Base-by-base conservation (phyloP, 108 stramenopile genomes). In the Nitzschia sp. region DNA sequence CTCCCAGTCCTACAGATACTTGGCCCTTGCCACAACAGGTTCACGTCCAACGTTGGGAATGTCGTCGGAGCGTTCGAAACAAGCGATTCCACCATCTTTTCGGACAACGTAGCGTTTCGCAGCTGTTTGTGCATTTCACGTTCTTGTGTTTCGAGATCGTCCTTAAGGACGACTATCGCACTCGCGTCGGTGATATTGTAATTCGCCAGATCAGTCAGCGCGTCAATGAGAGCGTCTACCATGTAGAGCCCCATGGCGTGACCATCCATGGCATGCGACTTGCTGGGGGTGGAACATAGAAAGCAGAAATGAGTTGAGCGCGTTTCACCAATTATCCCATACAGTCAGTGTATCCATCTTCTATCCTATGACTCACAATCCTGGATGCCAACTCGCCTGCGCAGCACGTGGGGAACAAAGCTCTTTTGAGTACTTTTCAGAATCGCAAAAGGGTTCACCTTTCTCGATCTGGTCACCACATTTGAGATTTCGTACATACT, bases 311-410 rank as follows among this genome's bases (percentile, higher is more conserved):
- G 38, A 41, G 13, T 41, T 13, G 38, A 41, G 13, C 38, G 6
- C 38, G 6, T 13, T 13, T 41, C 38, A 41, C 9, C 13, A 41
- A n/a, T n/a, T 13, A 41, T 9, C 13, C 38, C 38, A 41, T 13
- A 13, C 38, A 41, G 38, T 41, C n/a, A n/a, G n/a, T n/a, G n/a
- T n/a, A n/a, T n/a, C n/a, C n/a, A n/a, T n/a, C n/a, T n/a, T n/a
- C n/a, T n/a, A n/a, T n/a, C n/a, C n/a, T n/a, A n/a, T n/a, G n/a
- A 70, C 76, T 69, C 56, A 78, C 83, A 70, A 78, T 56, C 84
- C 84, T n/a, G 80, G 84, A 61, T 85, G 84, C 84, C 84, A 85
- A 36, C 68, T 58, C 9, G 71, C 58, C 32, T 60, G 61, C 5
- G 30, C 45, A 25, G 28, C 38, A 19, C 80, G 69, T 9, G 64